Evolutionary conservation across 768 basidiomycete species (phyloP), one percentile per base, ranked within the genome.

Genomic region (Russula griseocarnosa): DNA sequence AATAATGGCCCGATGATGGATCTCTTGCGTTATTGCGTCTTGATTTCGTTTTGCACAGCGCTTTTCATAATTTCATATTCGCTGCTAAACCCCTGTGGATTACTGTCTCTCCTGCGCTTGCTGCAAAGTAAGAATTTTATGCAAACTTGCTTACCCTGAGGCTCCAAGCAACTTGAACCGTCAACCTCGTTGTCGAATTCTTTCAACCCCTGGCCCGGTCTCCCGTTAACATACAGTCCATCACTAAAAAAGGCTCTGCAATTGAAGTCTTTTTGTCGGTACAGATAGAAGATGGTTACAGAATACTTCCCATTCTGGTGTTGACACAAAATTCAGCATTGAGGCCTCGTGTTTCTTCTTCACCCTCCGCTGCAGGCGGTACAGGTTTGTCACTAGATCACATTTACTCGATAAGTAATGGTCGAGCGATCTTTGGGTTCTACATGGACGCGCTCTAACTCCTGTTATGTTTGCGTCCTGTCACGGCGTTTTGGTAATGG

Each of bases 1-100:
- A 95, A 95, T 74, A 96, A 95, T 74, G 93, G 94, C 91, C 28
- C 34, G 58, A 47, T 40, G 26, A n/a, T n/a, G n/a, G n/a, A n/a
- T 38, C 52, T 24, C 4, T 56, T 40, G 34, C 47, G 5, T 47
- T 22, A n/a, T 10, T 34, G 3, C 13, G 1, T 6, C 6, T 47
- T 64, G 44, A 64, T 42, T 50, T 60, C 44, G 52, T 36, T 46
- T 32, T 46, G 16, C 62, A 8, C 61, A 91, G 90, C 91, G 60
- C 75, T 90, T 40, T 92, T 91, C 73, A 92, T 60, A 55, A 90
- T 40, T 92, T 91, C 73, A 92, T 60, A 55, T 63, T 58, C 26
- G 58, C 52, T 1, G 57, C 51, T 30, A 52, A 63, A 54, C 57
- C 62, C 26, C 30, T 63, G 53, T 63, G 51, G 58, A 47, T 32